Evolutionary conservation across 2,329 filamentous ascomycete species (phyloP).

Genomic region (Phaeosphaeriaceae sp.): DNA sequence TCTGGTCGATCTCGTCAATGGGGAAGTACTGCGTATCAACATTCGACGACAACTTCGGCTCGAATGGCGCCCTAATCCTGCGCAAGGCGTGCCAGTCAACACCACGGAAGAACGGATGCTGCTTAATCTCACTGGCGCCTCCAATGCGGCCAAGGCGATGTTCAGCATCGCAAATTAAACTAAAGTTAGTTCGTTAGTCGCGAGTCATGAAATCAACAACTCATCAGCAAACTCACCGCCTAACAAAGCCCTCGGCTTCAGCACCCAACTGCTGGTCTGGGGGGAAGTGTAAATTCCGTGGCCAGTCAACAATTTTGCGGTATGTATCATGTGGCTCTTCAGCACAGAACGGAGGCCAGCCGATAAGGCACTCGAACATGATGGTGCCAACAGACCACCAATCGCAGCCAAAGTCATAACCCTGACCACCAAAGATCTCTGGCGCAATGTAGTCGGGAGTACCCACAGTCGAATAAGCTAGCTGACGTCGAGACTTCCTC

Average conservation of each 20-base stretch:
- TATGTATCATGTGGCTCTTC: slow-evolving; percentile 98
- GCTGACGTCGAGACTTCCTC: slow-evolving; percentile 91
- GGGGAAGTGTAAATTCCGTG: slow-evolving; percentile 92
- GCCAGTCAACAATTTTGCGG: slow-evolving; percentile 99
- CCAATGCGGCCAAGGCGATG: slow-evolving; percentile 84
- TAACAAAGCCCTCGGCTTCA: slow-evolving; percentile 90
- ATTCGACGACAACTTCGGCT: slow-evolving; percentile 89
- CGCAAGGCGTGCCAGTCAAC: slow-evolving; percentile 94
- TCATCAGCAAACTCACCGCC: slow-evolving; percentile 67
- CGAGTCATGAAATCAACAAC: slow-evolving; percentile 15
- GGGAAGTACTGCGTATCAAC: slow-evolving; percentile 99
- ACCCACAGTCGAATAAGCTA: slow-evolving; percentile 97
- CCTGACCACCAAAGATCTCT: slow-evolving; percentile 95
- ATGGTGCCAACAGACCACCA: slow-evolving; percentile 99
- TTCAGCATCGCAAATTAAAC: slow-evolving; percentile 91
- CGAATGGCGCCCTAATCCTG: slow-evolving; percentile 92
- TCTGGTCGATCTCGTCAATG: slow-evolving; percentile 97
- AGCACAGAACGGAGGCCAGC: slow-evolving; percentile 98
- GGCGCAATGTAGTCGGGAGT: slow-evolving; percentile 99
- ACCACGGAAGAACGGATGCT: slow-evolving; percentile 93
- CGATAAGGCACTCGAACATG: slow-evolving; percentile 99
- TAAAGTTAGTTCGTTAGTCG: slow-evolving; percentile 48
- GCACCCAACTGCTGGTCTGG: slow-evolving; percentile 88
- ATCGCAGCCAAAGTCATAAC: slow-evolving; percentile 96
- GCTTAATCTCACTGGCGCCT: slow-evolving; percentile 90